phyloP scores from a whole-genome alignment of 768 basidiomycete species.

The Lentinula boryana region DNA sequence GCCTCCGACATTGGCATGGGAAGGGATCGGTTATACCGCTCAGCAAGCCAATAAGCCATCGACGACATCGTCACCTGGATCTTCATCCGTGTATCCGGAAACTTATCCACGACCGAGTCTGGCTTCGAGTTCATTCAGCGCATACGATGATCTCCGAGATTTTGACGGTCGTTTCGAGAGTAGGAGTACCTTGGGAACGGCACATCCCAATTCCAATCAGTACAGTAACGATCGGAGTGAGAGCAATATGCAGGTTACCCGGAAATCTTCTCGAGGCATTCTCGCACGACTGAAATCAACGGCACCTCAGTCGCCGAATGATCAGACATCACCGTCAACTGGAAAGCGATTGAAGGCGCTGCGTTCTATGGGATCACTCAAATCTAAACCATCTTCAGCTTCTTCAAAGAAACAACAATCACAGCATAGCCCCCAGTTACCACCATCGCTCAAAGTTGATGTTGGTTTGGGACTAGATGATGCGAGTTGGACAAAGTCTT shows the following conservation, averaged over 20 bases:
- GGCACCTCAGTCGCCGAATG: conserved; percentile 36
- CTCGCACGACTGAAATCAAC: conserved; percentile 54
- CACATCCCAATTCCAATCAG: conserved; percentile 16
- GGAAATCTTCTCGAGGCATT: conserved; percentile 66
- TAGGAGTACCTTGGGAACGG: conserved; percentile 61
- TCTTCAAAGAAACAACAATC: conserved; percentile 23
- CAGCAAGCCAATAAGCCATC: not conserved
- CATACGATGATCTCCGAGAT: conserved; percentile 83
- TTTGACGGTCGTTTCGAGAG: conserved; percentile 86
- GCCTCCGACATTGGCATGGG: conserved; percentile 76
- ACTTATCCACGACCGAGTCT: conserved; percentile 58
- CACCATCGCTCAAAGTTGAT: conserved; percentile 48
- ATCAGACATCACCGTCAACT: conserved; percentile 29
- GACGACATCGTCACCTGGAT: conserved; percentile 16
- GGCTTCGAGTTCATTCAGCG: conserved; percentile 71
- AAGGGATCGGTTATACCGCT: conserved; percentile 81
- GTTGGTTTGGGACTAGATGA: conserved; percentile 51
- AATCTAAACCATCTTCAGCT: conserved; percentile 38
- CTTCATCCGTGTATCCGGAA: conserved; percentile 29
- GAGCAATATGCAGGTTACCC: conserved; percentile 29
- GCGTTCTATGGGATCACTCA: conserved; percentile 78
- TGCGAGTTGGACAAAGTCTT: conserved; percentile 41
- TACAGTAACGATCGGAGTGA: conserved; percentile 22
- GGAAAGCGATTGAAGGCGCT: conserved; percentile 64
- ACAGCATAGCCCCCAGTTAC: conserved; percentile 43